Conservation (phyloP, 139 green algal genomes). For the Chlorella sorokiniana region DNA sequence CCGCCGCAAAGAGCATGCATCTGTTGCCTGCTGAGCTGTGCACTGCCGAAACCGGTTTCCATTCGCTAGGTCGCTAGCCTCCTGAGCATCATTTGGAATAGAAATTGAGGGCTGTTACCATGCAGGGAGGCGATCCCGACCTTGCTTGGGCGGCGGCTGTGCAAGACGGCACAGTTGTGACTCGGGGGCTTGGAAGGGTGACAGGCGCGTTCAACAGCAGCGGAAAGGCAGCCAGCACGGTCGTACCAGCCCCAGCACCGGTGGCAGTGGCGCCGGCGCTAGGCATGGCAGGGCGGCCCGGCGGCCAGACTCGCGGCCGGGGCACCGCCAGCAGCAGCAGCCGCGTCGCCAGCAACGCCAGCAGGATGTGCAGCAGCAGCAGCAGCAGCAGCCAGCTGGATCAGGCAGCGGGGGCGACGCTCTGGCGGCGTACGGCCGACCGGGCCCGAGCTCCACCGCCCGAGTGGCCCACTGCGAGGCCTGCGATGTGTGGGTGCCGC, state of each 20-base stretch:
- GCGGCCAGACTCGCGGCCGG: background rate
- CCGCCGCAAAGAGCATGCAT: too few species aligned
- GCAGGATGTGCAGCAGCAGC: background rate
- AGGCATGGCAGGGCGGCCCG: background rate
- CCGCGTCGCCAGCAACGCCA: background rate
- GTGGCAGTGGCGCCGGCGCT: background rate
- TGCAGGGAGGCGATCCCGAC: too few species aligned
- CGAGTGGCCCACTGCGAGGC: conserved; percentile 16
- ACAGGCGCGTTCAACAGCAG: background rate
- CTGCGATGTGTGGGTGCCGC: conserved; percentile 40
- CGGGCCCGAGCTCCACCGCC: background rate
- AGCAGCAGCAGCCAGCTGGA: background rate
- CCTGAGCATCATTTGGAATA: too few species aligned
- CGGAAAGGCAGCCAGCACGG: background rate
- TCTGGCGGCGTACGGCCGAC: background rate
- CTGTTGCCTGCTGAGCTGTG: conserved; percentile 11
- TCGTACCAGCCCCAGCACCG: background rate
- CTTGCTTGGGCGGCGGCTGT: background rate
- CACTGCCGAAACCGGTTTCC: too few species aligned
- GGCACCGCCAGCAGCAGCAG: background rate
- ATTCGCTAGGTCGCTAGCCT: too few species aligned
- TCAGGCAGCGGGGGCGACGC: background rate
- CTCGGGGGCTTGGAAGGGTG: background rate
- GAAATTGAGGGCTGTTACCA: background rate
- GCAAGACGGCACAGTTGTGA: background rate